These are phyloP conservation scores for Pulveroboletus sp. DNA, from an alignment of 768 basidiomycete genomes.

Conservation along the genomic window DNA sequence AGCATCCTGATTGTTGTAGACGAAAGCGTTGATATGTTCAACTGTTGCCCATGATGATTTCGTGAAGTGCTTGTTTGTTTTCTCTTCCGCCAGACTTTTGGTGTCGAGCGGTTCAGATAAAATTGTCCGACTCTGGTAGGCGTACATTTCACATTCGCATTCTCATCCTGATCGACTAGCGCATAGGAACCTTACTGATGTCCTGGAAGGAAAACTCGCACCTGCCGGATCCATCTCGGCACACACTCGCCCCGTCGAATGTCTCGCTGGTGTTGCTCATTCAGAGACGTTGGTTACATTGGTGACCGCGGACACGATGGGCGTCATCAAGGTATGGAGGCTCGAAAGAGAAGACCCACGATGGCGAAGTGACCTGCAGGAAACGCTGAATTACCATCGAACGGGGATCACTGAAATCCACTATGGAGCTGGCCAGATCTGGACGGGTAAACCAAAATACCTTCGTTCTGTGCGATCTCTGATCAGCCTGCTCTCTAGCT, in stretches of 20 bases:
- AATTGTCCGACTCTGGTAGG: slow-evolving; percentile 79
- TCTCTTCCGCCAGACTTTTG: slow-evolving; percentile 61
- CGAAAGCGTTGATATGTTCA: slow-evolving; percentile 62
- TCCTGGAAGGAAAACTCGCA: slow-evolving; percentile 36
- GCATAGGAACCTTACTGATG: slow-evolving; percentile 58
- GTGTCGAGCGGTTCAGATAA: slow-evolving; percentile 91
- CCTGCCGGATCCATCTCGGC: slow-evolving; percentile 68
- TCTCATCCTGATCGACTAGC: not conserved
- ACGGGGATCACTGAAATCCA: slow-evolving; percentile 76
- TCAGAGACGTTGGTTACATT: slow-evolving; percentile 49
- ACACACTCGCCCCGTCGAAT: slow-evolving; percentile 87
- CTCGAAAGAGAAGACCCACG: slow-evolving; percentile 45
- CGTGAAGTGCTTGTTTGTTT: slow-evolving; percentile 74
- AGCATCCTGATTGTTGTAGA: slow-evolving; percentile 40
- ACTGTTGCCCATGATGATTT: slow-evolving; percentile 85
- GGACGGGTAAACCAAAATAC: slow-evolving; percentile 62
- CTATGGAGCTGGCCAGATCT: slow-evolving; percentile 67
- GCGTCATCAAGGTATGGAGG: slow-evolving; percentile 78
- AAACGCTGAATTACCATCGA: slow-evolving; percentile 68
- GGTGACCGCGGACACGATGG: slow-evolving; percentile 91
- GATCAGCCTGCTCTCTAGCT: slow-evolving; percentile 41
- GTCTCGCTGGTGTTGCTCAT: slow-evolving; percentile 51
- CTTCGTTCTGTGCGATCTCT: not conserved
- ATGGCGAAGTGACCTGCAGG: slow-evolving; percentile 48
- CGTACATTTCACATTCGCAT: not conserved